Evolutionary conservation across 2,329 filamentous ascomycete species (phyloP).

Genomic region (Herpotrichia juniperi): DNA sequence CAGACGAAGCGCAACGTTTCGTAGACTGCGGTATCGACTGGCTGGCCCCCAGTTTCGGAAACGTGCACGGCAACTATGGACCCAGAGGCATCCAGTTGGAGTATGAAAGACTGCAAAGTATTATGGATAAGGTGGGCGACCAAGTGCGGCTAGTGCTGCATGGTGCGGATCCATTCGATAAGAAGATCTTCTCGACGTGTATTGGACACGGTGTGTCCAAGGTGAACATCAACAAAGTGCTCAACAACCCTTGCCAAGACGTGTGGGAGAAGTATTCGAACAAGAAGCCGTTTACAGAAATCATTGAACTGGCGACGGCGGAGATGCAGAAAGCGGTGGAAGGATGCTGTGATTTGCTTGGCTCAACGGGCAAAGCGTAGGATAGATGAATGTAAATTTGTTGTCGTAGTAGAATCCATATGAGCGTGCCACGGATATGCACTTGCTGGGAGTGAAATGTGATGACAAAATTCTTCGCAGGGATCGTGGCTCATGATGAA

Average conservation of each 20-base stretch:
- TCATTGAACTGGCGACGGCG: conserved; percentile 59
- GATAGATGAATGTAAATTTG: not conserved
- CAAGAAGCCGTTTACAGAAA: conserved; percentile 55
- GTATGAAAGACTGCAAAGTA: conserved; percentile 51
- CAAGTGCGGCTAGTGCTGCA: conserved; percentile 59
- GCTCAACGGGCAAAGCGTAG: conserved; percentile 38
- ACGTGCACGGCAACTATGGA: conserved; percentile 77
- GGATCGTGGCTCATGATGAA: too few species aligned
- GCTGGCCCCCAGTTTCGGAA: conserved; percentile 77
- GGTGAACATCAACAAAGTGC: conserved; percentile 63
- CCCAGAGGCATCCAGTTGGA: conserved; percentile 61
- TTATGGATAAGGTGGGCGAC: conserved; percentile 53
- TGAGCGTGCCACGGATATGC: too few species aligned
- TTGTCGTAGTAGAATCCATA: too few species aligned
- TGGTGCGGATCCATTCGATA: conserved; percentile 61
- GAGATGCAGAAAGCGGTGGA: conserved; percentile 60
- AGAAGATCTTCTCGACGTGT: conserved; percentile 59
- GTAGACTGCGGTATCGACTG: conserved; percentile 74
- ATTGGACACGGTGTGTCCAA: conserved; percentile 59
- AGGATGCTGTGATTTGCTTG: conserved; percentile 57
- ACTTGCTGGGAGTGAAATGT: too few species aligned
- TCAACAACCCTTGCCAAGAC: conserved; percentile 56
- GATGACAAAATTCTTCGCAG: too few species aligned
- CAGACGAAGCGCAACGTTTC: conserved; percentile 73
- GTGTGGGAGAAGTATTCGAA: conserved; percentile 55